A percentile compares a stretch with the other conserved stretches of the same genome.
phyloP scores from a whole-genome alignment of 2,329 filamentous ascomycete species.

The Aureobasidium melanogenum region DNA sequence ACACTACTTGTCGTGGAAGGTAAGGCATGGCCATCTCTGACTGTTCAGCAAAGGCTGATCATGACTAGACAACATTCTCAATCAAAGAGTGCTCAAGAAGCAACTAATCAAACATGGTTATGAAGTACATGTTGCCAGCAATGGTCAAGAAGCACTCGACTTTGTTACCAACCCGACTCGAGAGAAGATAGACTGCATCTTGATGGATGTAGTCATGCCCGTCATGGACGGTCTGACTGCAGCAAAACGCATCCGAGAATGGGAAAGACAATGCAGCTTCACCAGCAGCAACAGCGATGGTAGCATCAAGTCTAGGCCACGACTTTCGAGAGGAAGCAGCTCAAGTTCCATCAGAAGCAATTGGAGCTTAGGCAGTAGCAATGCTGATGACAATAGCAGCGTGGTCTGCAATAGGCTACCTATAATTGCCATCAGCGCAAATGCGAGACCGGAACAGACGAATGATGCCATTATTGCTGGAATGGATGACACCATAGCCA shows the following conservation, averaged over 20 bases:
- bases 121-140: conserved; percentile 19
- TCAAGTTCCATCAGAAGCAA: conserved; percentile 42
- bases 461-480: conserved; percentile 12
- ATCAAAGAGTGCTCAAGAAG: conserved; percentile 22
- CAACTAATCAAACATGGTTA: conserved; percentile 21
- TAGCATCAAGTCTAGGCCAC: not conserved
- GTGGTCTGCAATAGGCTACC: conserved; percentile 38
- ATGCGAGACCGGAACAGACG: conserved; percentile 49
- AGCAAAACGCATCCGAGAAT: conserved; percentile 55
- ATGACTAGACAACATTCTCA: conserved; percentile 17
- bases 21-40: not conserved
- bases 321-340: not conserved
- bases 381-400: not conserved
- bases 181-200: not conserved
- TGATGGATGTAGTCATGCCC: conserved; percentile 47
- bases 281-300: not conserved
- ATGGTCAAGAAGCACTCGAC: conserved; percentile 22
- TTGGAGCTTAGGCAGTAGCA: conserved; percentile 1
- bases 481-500: conserved; percentile 30
- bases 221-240: conserved; percentile 69
- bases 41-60: conserved; percentile 15
- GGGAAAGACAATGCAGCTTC: conserved; percentile 26
- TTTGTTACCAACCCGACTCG: conserved; percentile 17
- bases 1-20: conserved; percentile 21
- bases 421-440: conserved; percentile 67